These are phyloP conservation scores for Anthostomella pinea DNA, from an alignment of 2,329 filamentous ascomycete species.

Conservation along the genomic window DNA sequence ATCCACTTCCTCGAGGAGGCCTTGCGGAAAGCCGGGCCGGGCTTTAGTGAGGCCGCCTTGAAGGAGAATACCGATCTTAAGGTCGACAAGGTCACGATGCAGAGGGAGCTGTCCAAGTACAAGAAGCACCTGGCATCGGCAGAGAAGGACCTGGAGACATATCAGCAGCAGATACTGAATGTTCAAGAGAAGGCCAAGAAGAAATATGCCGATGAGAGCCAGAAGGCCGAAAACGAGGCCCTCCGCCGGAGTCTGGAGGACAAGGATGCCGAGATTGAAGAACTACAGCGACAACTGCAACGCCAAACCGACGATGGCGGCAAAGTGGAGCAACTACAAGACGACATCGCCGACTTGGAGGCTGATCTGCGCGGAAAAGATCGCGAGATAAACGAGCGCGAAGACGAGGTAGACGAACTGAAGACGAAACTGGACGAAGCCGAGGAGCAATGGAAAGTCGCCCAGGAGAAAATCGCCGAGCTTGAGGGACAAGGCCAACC, in stretches of 20 bases:
- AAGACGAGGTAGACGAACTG: slow-evolving; percentile 71
- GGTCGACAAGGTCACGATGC: slow-evolving; percentile 83
- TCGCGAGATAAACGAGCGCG: slow-evolving; percentile 66
- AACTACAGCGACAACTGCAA: slow-evolving; percentile 58
- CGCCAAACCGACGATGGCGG: slow-evolving; percentile 54
- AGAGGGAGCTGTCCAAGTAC: slow-evolving; percentile 80
- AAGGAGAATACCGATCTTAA: slow-evolving; percentile 97
- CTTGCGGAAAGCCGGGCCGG: slow-evolving; percentile 79
- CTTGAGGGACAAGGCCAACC: slow-evolving; percentile 39
- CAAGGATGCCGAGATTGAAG: slow-evolving; percentile 58
- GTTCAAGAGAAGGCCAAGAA: slow-evolving; percentile 78
- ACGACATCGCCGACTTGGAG: slow-evolving; percentile 74
- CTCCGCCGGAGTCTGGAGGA: slow-evolving; percentile 56
- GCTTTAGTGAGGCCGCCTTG: slow-evolving; percentile 83
- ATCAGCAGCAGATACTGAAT: slow-evolving; percentile 76
- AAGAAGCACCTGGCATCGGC: slow-evolving; percentile 80
- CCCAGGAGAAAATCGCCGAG: slow-evolving; percentile 19
- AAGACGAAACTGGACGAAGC: slow-evolving; percentile 50
- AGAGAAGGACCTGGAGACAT: slow-evolving; percentile 82
- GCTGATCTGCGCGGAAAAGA: slow-evolving; percentile 74
- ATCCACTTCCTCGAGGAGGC: slow-evolving; percentile 96
- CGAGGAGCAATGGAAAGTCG: slow-evolving; percentile 40
- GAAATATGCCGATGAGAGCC: slow-evolving; percentile 68
- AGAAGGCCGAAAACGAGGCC: slow-evolving; percentile 59
- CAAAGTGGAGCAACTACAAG: slow-evolving; percentile 64